Percentiles rank a stretch among this genome's conserved stretches.
Conservation (phyloP, 108 stramenopile species). For the Cylindrotheca fusiformis region DNA sequence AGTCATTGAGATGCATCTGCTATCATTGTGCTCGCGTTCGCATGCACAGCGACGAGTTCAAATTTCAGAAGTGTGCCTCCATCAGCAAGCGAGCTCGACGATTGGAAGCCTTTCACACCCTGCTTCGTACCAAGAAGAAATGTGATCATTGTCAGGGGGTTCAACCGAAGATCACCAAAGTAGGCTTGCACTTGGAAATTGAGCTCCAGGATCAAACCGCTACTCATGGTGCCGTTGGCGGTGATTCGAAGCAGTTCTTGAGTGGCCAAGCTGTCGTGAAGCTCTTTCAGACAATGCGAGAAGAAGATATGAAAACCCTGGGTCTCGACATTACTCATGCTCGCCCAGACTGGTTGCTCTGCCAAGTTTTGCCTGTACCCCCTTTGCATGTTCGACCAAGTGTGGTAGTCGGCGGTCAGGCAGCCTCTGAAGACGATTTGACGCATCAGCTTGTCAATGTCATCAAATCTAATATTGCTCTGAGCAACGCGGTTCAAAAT, state of each 20-base stretch:
- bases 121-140: conserved; percentile 83
- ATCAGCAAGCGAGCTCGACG: conserved; percentile 70
- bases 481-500: conserved; percentile 84
- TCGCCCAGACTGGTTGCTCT: conserved; percentile 96
- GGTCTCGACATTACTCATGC: conserved; percentile 91
- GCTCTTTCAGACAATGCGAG: conserved; percentile 90
- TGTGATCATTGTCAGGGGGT: conserved; percentile 87
- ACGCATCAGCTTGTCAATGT: conserved; percentile 97
- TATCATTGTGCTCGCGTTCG: conserved; percentile 88
- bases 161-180: conserved; percentile 84
- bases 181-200: conserved; percentile 84
- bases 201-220: conserved; percentile 81
- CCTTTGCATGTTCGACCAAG: conserved; percentile 98
- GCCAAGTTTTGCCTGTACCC: conserved; percentile 96
- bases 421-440: conserved; percentile 93
- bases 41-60: conserved; percentile 79
- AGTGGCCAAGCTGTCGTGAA: conserved; percentile 84
- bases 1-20: conserved; percentile 94
- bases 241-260: conserved; percentile 92
- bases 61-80: conserved; percentile 58
- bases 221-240: conserved; percentile 38
- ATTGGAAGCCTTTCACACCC: conserved; percentile 80
- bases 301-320: conserved; percentile 86
- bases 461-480: conserved; percentile 92
- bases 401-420: conserved; percentile 80